Base-by-base conservation (phyloP, 139 green algal genomes). In the Spirogloea muscicola region DNA sequence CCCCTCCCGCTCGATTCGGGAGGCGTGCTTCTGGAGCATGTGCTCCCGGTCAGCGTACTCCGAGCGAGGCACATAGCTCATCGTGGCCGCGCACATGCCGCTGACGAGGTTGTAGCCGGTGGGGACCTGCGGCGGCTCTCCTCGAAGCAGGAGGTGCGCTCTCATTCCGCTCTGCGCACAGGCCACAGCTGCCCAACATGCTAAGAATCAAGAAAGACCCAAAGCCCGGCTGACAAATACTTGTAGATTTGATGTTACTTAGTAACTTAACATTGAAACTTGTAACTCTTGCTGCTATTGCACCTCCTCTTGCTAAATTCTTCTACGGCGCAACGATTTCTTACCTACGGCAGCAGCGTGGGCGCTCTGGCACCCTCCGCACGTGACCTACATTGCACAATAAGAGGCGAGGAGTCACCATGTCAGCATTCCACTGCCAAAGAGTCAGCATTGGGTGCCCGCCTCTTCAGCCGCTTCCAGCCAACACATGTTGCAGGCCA, bases 301-400 rank as follows among this genome's bases (percentile, higher is more conserved):
- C n/a, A n/a, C n/a, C n/a, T n/a, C n/a, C n/a, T n/a, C n/a, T n/a
- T n/a, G n/a, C n/a, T n/a, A n/a, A n/a, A n/a, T n/a, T n/a, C n/a
- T n/a, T n/a, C n/a, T n/a, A n/a, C 18, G 68, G 46, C 3, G 41
- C 3, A 40, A 37, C 33, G 36, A 37, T 37, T 41, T 48, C 41
- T 75, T 38, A 80, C 72, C 72, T 33, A 93, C 88, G 36, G 88
- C 88, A 5, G 84, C 75, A 0, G 69, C 67, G 70, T 93, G 88
- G 0, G 88, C 86, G 58, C 85, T 91, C 63, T 93, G 88, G 13
- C 86, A 46, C 3, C 88, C 88, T 7, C 88, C 88, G 58, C 88
- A 92, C 13, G 88, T 93, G 41, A 92, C 80, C 86, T 90, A 62
- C 41, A 69, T 31, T 37, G 44, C 13, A 52, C 13, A 16, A 16